These are phyloP conservation scores for Ustilago loliicola DNA, from an alignment of 1,284 basidiomycete genomes.

Conservation along the genomic window DNA sequence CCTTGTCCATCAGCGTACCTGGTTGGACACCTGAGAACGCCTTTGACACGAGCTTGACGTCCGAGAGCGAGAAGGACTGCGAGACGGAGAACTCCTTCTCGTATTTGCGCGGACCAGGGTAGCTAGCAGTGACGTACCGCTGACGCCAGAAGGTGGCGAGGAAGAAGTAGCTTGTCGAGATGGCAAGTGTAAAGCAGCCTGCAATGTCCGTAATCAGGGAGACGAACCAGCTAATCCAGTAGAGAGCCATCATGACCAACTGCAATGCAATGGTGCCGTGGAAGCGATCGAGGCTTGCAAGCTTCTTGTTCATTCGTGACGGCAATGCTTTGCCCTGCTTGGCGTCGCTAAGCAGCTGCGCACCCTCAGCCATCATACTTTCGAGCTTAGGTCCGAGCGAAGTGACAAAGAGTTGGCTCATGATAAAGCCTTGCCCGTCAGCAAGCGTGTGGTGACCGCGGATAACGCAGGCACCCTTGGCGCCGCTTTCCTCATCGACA, in stretches of 20 bases:
- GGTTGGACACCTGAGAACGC: slow-evolving; percentile 65
- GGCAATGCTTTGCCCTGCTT: slow-evolving; percentile 60
- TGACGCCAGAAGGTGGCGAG: slow-evolving; percentile 59
- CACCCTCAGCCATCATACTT: slow-evolving; percentile 58
- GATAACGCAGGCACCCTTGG: slow-evolving; percentile 57
- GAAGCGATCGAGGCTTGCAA: slow-evolving; percentile 57
- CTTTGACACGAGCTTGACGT: slow-evolving; percentile 66
- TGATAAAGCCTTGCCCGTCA: slow-evolving; percentile 68
- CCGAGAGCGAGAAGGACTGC: slow-evolving; percentile 42
- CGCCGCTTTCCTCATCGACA: slow-evolving; percentile 43
- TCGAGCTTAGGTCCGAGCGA: slow-evolving; percentile 64
- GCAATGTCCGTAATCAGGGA: slow-evolving; percentile 37
- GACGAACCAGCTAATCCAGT: slow-evolving; percentile 53
- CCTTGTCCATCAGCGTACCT: slow-evolving; percentile 50
- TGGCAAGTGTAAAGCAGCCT: slow-evolving; percentile 44
- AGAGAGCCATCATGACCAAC: slow-evolving; percentile 57
- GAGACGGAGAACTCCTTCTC: slow-evolving; percentile 58
- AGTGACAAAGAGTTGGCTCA: slow-evolving; percentile 62
- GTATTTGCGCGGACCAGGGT: slow-evolving; percentile 48
- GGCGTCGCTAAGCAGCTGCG: slow-evolving; percentile 50
- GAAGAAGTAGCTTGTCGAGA: slow-evolving; percentile 52
- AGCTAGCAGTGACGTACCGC: slow-evolving; percentile 52
- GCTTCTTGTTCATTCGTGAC: slow-evolving; percentile 59
- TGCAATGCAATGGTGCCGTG: slow-evolving; percentile 51
- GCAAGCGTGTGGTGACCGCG: slow-evolving; percentile 66